A percentile compares a stretch with the other conserved stretches of the same genome.
phyloP scores from a whole-genome alignment of 441 rosid genomes.

The Rhodomyrtus psidioides region DNA sequence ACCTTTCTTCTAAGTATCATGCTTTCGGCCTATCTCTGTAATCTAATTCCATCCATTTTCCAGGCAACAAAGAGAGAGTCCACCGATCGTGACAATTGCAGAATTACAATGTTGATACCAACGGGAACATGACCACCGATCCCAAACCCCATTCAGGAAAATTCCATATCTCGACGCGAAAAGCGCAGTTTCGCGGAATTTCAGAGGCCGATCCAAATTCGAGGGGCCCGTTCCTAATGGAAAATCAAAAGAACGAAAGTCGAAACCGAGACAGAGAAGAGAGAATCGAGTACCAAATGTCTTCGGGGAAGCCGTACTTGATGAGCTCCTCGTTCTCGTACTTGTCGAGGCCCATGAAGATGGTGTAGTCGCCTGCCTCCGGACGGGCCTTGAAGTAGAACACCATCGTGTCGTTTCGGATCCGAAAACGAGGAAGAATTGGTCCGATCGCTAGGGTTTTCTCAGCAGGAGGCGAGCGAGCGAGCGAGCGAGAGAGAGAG shows the following conservation, averaged over 20 bases:
- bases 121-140: neutral
- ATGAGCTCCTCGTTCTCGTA: slow-evolving; percentile 99
- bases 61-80: neutral
- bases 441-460: neutral
- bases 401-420: slow-evolving; percentile 34
- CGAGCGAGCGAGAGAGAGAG: neutral
- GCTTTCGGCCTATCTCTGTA: neutral
- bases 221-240: neutral
- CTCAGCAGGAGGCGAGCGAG: neutral
- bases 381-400: slow-evolving; percentile 96
- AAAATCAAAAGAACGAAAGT: neutral
- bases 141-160: neutral
- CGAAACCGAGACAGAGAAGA: neutral
- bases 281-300: slow-evolving; percentile 50
- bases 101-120: neutral
- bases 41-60: neutral
- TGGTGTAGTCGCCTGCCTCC: slow-evolving; percentile 94
- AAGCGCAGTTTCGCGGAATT: neutral
- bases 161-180: neutral
- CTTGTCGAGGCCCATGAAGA: slow-evolving; percentile 99
- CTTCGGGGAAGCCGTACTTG: slow-evolving; percentile 96
- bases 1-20: neutral
- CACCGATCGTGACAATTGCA: neutral
- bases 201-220: neutral
- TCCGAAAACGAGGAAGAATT: neutral